Evolutionary conservation across 768 basidiomycete species (phyloP).

Genomic region (Pisolithus marmoratus): DNA sequence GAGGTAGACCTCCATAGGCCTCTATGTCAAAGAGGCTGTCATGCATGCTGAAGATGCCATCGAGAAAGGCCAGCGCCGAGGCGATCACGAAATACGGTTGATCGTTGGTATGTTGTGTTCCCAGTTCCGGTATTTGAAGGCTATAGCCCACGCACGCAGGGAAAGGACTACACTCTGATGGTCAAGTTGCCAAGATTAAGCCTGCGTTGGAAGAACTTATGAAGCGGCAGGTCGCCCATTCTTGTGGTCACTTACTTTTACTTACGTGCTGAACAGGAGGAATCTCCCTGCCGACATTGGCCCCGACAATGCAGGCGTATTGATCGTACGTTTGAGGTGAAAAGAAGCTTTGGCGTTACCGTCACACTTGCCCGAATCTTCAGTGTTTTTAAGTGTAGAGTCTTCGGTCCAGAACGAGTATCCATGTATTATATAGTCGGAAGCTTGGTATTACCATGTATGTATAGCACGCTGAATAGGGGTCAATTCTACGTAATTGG

Average conservation of each 20-base stretch:
- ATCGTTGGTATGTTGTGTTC: slow-evolving; percentile 70
- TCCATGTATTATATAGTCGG: neutral
- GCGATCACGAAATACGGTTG: slow-evolving; percentile 61
- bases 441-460: neutral
- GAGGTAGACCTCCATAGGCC: slow-evolving; percentile 87
- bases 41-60: slow-evolving; percentile 66
- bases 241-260: neutral
- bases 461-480: no score
- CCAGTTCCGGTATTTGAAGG: neutral
- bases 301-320: slow-evolving; percentile 71
- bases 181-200: slow-evolving; percentile 73
- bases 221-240: slow-evolving; percentile 46
- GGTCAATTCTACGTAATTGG: no score
- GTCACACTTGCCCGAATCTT: no score
- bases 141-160: slow-evolving; percentile 30
- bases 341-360: neutral
- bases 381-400: no score
- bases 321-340: slow-evolving; percentile 47
- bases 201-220: slow-evolving; percentile 86
- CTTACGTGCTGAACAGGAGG: slow-evolving; percentile 39
- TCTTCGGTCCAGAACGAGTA: no score
- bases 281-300: slow-evolving; percentile 67
- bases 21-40: slow-evolving; percentile 93
- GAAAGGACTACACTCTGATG: slow-evolving; percentile 74
- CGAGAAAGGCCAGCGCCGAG: slow-evolving; percentile 55